Evolutionary conservation across 352 stramenopile species (phyloP).

Genomic region (Saprolegnia diclina): DNA sequence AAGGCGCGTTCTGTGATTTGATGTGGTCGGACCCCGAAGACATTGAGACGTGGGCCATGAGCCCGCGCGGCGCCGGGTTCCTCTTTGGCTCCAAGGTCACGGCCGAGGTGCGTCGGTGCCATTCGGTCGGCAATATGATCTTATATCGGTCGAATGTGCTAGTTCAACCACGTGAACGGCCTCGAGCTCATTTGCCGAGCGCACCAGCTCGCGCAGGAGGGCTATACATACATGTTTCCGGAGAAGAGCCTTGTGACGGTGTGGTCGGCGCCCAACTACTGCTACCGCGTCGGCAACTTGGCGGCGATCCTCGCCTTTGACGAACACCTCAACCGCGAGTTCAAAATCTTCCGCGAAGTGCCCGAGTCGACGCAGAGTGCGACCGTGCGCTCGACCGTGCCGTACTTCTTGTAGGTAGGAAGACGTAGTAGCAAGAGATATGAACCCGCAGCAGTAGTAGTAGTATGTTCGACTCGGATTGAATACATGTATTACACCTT

Average conservation of each 20-base stretch:
- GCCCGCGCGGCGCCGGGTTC: constrained; percentile 81
- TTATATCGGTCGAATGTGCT: not conserved
- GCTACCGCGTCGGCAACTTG: constrained; percentile 81
- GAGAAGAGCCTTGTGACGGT: constrained; percentile 80
- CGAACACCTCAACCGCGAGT: constrained; percentile 79
- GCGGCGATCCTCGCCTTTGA: constrained; percentile 77
- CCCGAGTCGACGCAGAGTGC: constrained; percentile 77
- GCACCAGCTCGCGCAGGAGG: constrained; percentile 86
- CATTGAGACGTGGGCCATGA: constrained; percentile 88
- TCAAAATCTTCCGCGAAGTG: constrained; percentile 86
- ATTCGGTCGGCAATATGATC: no score
- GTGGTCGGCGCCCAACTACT: constrained; percentile 81
- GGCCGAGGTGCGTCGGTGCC: constrained; percentile 34
- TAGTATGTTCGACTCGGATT: no score
- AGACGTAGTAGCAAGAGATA: no score
- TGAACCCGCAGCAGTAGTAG: no score
- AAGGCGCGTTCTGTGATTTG: constrained; percentile 96
- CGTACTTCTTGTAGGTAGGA: constrained; percentile 73
- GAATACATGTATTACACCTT: no score
- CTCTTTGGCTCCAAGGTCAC: constrained; percentile 85
- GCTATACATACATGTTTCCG: constrained; percentile 90
- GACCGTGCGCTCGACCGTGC: constrained; percentile 65
- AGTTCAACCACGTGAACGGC: constrained; percentile 89
- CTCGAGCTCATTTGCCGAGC: constrained; percentile 85
- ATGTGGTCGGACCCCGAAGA: constrained; percentile 98